phyloP scores from a whole-genome alignment of 331 rosid genomes.

The Malus hybrid region DNA sequence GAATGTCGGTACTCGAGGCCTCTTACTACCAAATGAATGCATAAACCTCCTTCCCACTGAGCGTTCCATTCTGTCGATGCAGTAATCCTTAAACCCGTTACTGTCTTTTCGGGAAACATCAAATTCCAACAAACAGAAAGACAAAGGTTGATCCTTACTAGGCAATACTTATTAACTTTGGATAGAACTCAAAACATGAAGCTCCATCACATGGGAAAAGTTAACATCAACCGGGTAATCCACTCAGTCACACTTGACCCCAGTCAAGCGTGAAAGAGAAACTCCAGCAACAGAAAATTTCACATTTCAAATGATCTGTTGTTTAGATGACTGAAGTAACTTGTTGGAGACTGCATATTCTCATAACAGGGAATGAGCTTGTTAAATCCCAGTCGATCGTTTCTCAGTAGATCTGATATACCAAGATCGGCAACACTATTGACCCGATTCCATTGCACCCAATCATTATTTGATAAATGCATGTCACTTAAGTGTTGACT shows the following conservation, averaged over 20 bases:
- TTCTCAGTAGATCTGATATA: conserved; percentile 10
- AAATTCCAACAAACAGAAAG: background rate
- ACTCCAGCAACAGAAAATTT: background rate
- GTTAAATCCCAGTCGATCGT: conserved; percentile 1
- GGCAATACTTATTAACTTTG: background rate
- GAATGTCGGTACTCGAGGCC: background rate
- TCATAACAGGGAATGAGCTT: conserved; percentile 2
- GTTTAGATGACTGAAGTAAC: conserved; percentile 4
- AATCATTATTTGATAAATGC: background rate
- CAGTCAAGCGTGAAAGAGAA: background rate
- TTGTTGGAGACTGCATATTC: background rate
- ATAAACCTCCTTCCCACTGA: background rate
- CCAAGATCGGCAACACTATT: background rate
- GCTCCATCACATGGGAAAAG: background rate
- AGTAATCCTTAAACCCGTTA: background rate
- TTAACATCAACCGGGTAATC: background rate
- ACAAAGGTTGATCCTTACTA: background rate
- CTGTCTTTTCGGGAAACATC: background rate
- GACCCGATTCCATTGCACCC: conserved; percentile 8
- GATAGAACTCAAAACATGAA: background rate
- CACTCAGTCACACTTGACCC: background rate
- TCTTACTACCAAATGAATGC: background rate
- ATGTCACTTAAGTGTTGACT: background rate
- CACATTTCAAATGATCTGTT: conserved; percentile 5
- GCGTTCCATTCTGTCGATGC: background rate